Conservation (phyloP, 345 rosid genomes). For the Lepidium aucheri region DNA sequence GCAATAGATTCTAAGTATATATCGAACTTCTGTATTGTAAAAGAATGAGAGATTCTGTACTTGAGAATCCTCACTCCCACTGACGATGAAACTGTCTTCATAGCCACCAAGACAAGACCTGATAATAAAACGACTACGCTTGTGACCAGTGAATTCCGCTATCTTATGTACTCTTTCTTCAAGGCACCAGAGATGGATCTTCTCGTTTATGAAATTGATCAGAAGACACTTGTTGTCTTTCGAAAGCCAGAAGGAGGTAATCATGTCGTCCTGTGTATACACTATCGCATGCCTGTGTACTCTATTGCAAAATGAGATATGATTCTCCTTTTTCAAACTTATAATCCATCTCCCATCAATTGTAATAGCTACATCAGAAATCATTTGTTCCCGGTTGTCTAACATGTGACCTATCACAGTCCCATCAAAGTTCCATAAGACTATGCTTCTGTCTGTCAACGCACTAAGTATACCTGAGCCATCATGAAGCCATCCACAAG, state of each 20-base stretch:
- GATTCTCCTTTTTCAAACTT: constrained; percentile 25
- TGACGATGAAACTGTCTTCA: constrained; percentile 39
- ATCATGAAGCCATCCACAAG: constrained; percentile 63
- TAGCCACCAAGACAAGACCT: constrained; percentile 64
- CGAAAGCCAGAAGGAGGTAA: constrained; percentile 54
- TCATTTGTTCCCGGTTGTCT: constrained; percentile 28
- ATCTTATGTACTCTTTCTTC: constrained; percentile 3
- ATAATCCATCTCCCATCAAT: constrained; percentile 48
- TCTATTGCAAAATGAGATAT: constrained; percentile 37
- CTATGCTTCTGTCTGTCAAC: constrained; percentile 38
- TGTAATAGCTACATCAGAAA: constrained; percentile 51
- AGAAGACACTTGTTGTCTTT: constrained; percentile 34
- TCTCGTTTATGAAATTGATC: constrained; percentile 40
- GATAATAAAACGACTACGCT: constrained; percentile 36
- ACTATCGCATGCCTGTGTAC: constrained; percentile 33
- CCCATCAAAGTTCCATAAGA: constrained; percentile 51
- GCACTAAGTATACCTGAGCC: constrained; percentile 42
- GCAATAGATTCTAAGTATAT: not conserved
- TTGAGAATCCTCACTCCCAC: constrained; percentile 63
- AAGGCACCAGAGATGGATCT: constrained; percentile 48
- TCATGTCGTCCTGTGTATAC: constrained; percentile 33
- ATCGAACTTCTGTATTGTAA: not conserved
- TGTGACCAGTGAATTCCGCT: constrained; percentile 33
- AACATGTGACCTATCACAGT: constrained; percentile 37
- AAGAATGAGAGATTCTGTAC: constrained; percentile 18